A percentile compares a stretch with the other conserved stretches of the same genome.
Evolutionary conservation across 75 land plant genomes (phyloP).

Genomic region (Pinus taeda): DNA sequence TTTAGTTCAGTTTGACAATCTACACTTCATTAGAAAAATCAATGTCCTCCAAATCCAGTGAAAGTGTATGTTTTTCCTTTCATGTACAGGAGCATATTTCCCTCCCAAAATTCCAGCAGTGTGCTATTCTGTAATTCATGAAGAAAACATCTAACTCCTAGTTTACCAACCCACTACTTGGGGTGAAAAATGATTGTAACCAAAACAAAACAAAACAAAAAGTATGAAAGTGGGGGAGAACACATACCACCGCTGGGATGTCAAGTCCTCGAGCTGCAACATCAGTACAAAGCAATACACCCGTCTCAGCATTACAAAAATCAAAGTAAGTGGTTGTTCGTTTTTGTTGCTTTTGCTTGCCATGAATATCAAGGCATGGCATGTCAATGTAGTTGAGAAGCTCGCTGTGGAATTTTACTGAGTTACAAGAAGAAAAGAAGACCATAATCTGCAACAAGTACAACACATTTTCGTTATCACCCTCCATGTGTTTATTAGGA

Average conservation of each 20-base stretch:
- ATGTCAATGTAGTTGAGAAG: slow-evolving; percentile 85
- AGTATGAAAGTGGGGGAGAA: neutral
- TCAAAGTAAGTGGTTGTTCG: slow-evolving; percentile 87
- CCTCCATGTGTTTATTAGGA: neutral
- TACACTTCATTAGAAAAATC: too few relatives aligned
- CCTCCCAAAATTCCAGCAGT: too few relatives aligned
- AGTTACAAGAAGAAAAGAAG: slow-evolving; percentile 92
- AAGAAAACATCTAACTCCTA: neutral
- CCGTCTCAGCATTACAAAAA: slow-evolving; percentile 89
- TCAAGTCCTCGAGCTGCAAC: slow-evolving; percentile 98
- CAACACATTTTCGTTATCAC: neutral
- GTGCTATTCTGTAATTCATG: too few relatives aligned
- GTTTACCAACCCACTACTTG: neutral
- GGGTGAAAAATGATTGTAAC: neutral
- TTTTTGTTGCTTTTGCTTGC: slow-evolving; percentile 94
- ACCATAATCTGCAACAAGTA: slow-evolving; percentile 61
- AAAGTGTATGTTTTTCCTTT: too few relatives aligned
- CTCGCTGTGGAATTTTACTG: slow-evolving; percentile 87
- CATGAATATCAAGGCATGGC: slow-evolving; percentile 93
- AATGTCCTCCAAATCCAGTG: too few relatives aligned
- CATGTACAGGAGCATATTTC: too few relatives aligned
- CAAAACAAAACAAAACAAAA: slow-evolving; percentile 2
- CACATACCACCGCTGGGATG: slow-evolving; percentile 90
- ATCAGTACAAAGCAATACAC: slow-evolving; percentile 88
- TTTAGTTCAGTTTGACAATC: too few relatives aligned